phyloP scores from a whole-genome alignment of 1,284 basidiomycete genomes.

The Ustilago cynodontis region DNA sequence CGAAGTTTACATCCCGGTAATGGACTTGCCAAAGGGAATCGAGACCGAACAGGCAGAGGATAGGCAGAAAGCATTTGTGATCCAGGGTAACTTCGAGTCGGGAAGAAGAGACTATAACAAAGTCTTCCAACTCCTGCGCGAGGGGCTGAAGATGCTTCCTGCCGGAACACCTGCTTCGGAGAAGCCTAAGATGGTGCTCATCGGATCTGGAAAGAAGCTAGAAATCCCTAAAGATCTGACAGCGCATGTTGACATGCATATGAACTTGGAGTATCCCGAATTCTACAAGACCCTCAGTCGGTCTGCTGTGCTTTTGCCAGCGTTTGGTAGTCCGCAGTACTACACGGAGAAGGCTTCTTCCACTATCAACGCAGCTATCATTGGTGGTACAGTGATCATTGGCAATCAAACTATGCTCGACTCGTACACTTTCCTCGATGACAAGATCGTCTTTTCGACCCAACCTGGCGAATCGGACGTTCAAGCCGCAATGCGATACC shows the following conservation, averaged over 20 bases:
- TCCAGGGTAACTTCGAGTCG: slow-evolving; percentile 8
- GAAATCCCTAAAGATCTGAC: slow-evolving; percentile 1
- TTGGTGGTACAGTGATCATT: slow-evolving; percentile 12
- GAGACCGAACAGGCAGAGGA: not conserved
- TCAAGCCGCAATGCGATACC: slow-evolving; percentile 18
- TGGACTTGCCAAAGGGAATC: slow-evolving; percentile 8
- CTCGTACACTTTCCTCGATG: slow-evolving; percentile 10
- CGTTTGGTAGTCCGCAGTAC: not conserved
- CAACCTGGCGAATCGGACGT: slow-evolving; percentile 10
- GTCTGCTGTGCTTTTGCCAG: slow-evolving; percentile 4
- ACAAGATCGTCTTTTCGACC: slow-evolving; percentile 8
- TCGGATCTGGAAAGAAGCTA: slow-evolving; percentile 9
- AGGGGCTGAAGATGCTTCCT: slow-evolving; percentile 3
- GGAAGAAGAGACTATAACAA: slow-evolving; percentile 3
- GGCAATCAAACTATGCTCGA: slow-evolving; percentile 16
- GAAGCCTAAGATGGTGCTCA: slow-evolving; percentile 11
- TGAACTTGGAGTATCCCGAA: slow-evolving; percentile 17
- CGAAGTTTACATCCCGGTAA: slow-evolving; percentile 8
- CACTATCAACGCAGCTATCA: slow-evolving; percentile 20
- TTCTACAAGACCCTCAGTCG: slow-evolving; percentile 12
- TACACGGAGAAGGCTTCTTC: slow-evolving; percentile 12
- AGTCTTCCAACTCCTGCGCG: slow-evolving; percentile 8
- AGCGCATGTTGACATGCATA: slow-evolving; percentile 7
- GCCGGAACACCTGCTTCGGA: not conserved
- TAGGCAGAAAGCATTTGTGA: slow-evolving; percentile 11